Evolutionary conservation across 2,329 filamentous ascomycete genomes (phyloP).

Genomic region (Shiraia sp.): DNA sequence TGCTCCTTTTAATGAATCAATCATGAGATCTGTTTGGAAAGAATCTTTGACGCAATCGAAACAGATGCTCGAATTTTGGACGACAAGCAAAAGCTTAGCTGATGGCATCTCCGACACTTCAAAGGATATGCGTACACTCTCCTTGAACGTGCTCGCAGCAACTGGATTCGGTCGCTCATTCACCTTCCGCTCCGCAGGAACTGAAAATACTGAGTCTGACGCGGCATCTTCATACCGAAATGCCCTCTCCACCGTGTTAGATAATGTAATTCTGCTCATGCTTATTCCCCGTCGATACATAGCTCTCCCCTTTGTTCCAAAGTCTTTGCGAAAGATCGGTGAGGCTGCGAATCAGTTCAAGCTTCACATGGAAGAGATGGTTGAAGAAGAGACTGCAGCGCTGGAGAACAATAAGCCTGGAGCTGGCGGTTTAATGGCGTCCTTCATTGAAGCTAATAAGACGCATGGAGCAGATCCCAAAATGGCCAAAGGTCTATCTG

Average conservation of each 20-base stretch:
- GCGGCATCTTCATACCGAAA: conserved; percentile 6
- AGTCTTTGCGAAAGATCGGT: conserved; percentile 16
- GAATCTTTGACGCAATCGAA: conserved; percentile 9
- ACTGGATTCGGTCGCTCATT: conserved; percentile 31
- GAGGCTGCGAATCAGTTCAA: conserved; percentile 13
- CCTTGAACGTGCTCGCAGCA: conserved; percentile 40
- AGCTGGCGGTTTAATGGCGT: conserved; percentile 14
- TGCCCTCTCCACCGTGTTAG: conserved; percentile 20
- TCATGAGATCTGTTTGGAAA: conserved; percentile 15
- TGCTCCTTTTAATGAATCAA: conserved; percentile 20
- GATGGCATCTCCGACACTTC: conserved; percentile 10
- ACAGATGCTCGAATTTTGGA: conserved; percentile 16
- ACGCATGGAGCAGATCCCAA: neutral
- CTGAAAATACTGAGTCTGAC: neutral
- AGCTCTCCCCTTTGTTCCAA: conserved; percentile 15
- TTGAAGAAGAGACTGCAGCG: conserved; percentile 10
- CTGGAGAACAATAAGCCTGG: conserved; percentile 8
- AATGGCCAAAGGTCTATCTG: conserved; percentile 7
- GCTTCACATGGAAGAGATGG: conserved; percentile 14
- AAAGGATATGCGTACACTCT: conserved; percentile 35
- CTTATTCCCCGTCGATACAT: conserved; percentile 7
- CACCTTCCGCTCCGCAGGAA: conserved; percentile 7
- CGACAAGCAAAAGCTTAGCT: conserved; percentile 14
- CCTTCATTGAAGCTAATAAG: conserved; percentile 9
- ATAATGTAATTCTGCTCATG: conserved; percentile 24